Base-by-base conservation (phyloP, 352 stramenopile species). In the Pythium phragmitis region DNA sequence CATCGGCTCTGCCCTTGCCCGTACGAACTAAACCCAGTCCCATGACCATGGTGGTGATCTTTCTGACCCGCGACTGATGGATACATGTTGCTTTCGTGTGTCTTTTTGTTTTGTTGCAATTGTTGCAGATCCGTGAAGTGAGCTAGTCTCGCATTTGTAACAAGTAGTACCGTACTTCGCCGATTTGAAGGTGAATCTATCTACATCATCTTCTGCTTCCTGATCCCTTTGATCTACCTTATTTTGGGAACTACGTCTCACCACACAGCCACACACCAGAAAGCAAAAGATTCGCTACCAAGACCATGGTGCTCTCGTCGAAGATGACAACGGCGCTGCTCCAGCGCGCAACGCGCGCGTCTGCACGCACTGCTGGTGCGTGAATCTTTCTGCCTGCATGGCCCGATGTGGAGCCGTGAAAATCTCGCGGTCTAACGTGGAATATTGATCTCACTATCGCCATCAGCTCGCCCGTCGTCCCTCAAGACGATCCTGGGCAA, bases 101-200 rank as follows among this genome's bases (percentile, higher is more conserved):
- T 60, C 37, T 48, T 17, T 60, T 61, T 61, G 56, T 62, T 60
- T 61, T 61, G 56, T 62, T 62, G 4, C 49, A 46, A 39, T 62
- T 70, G 56, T 60, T 65, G 41, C 57, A 65, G 63, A 60, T 58
- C 62, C 62, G 21, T 68, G 26, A 63, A 14, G 16, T 5, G 1
- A 4, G 8, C 41, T 34, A 48, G 21, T 30, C 26, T 28, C 7
- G 41, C n/a, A 42, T 60, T 70, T 70, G 63, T 69, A 43, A 52
- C 54, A 65, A 57, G 56, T 65, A 65, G 63, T 70, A 70, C 63
- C 57, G 63, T 70, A 70, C 34, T 8, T 28, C 33, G 50, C 57
- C 57, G 21, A 69, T 49, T 69, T 60, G 48, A 69, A 65, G 28
- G 1, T 7, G 30, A 5, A 12, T 41, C 21, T 12, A 7, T 33